Evolutionary conservation across 805 yeast genomes (phyloP), one percentile per base, ranked within the genome.

Genomic region (Blastobotrys terrestris): DNA sequence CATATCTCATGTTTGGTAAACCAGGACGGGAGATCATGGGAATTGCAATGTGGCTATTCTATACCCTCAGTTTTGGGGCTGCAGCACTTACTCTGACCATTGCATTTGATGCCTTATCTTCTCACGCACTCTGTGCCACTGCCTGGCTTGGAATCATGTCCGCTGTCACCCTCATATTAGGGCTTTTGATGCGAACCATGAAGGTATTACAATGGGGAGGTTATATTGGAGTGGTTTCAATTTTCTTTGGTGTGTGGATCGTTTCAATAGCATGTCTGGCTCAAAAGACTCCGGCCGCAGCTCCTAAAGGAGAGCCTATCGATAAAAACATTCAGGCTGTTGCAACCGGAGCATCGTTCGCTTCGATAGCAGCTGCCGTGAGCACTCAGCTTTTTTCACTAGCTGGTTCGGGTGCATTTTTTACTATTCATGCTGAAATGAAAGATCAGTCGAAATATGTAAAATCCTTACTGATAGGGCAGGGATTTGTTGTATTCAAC

Each of bases 1-100:
- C 48, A 7, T 43, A 31, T 31, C 14, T 44, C 3, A 14, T 49
- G 48, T 49, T 49, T 44, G 52, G 52, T 20, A 7, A n/a, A 15
- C 21, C 41, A 5, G 52, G 52, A 2, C 49, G 43, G 8, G 52
- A 49, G 20, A n/a, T 49, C n/a, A 44, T 49, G 48, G 52, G 52
- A 5, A 15, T 44, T 14, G 48, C 21, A 16, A 44, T 22, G 19
- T 49, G 48, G 40, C 40, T 46, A 11, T 22, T 41, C 16, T 48
- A 40, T 20, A 48, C 51, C 15, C 51, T 48, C 14, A 13, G 45
- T 22, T 48, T 39, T 19, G 51, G 51, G 2, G 45, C 51, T 5
- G 51, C 46, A 6, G 46, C 41, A 6, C 45, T 48, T 7, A 48
- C 51, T 3, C 20, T 48, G 2, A n/a, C 46, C 3, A 42, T 48